These are phyloP conservation scores for Kwoniella shivajii DNA, from an alignment of 1,284 basidiomycete species.

Conservation along the genomic window DNA sequence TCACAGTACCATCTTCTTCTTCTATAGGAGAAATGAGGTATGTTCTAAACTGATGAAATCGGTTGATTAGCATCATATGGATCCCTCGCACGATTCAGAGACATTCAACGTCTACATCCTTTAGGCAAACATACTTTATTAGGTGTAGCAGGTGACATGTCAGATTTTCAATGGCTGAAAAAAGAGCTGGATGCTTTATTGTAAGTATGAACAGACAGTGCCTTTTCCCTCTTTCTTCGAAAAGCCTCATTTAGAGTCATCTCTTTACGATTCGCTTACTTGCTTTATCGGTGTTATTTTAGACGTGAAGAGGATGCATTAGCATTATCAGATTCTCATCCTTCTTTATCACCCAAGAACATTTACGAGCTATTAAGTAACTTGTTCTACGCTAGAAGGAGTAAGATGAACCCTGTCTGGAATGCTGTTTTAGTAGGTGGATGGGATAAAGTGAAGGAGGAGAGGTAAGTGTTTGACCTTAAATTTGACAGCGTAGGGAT, in stretches of 20 bases:
- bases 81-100: conserved; percentile 95
- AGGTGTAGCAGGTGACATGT: conserved; percentile 95
- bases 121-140: conserved; percentile 82
- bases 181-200: conserved; percentile 57
- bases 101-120: conserved; percentile 81
- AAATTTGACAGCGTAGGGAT: not conserved
- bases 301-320: conserved; percentile 66
- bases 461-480: conserved; percentile 58
- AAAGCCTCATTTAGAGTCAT: not conserved
- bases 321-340: conserved; percentile 75
- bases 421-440: conserved; percentile 95
- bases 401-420: conserved; percentile 93
- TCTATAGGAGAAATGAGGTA: not conserved
- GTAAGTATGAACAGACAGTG: conserved; percentile 27
- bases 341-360: conserved; percentile 77
- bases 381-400: conserved; percentile 86
- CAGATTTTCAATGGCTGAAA: conserved; percentile 95
- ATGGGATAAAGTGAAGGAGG: conserved; percentile 69
- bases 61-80: conserved; percentile 83
- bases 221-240: not conserved
- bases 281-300: not conserved
- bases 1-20: not conserved
- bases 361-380: conserved; percentile 92
- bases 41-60: not conserved
- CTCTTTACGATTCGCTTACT: not conserved